Percentiles rank a stretch among this genome's conserved stretches.
Evolutionary conservation across 805 yeast genomes (phyloP).

Genomic region (Zygoascus flipseniorum): DNA sequence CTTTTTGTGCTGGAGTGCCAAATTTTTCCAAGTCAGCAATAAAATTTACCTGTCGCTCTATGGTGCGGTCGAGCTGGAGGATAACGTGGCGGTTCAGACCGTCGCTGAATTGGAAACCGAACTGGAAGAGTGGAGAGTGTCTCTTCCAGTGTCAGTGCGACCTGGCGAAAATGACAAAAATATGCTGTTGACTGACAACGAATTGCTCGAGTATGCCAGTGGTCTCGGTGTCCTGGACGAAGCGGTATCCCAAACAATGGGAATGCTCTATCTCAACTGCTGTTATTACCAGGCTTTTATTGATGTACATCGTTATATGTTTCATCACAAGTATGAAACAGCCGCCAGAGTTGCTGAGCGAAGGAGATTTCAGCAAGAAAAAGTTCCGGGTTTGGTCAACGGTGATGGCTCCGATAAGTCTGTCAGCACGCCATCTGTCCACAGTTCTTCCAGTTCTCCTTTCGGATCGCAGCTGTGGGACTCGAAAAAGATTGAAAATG

Average conservation of each 20-base stretch:
- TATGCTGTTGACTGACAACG: constrained; percentile 1
- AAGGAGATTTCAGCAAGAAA: not conserved
- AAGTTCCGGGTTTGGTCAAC: not conserved
- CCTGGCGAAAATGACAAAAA: constrained; percentile 10
- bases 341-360: not conserved
- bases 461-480: not conserved
- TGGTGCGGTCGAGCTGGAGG: constrained; percentile 10
- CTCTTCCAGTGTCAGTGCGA: constrained; percentile 11
- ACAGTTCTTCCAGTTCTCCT: not conserved
- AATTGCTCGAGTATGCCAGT: not conserved
- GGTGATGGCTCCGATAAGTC: not conserved
- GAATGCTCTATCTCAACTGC: constrained; percentile 13
- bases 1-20: not conserved
- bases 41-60: constrained; percentile 10
- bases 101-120: constrained; percentile 14
- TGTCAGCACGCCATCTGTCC: not conserved
- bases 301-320: constrained; percentile 12
- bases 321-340: not conserved
- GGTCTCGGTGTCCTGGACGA: not conserved
- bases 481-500: not conserved
- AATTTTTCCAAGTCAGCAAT: constrained; percentile 9
- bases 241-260: constrained; percentile 7
- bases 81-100: constrained; percentile 9
- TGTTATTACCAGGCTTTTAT: constrained; percentile 16
- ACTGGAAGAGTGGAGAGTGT: constrained; percentile 16